Evolutionary conservation across 1,284 basidiomycete species (phyloP), one percentile per base, ranked within the genome.

Genomic region (Veloporphyrellus conicus): DNA sequence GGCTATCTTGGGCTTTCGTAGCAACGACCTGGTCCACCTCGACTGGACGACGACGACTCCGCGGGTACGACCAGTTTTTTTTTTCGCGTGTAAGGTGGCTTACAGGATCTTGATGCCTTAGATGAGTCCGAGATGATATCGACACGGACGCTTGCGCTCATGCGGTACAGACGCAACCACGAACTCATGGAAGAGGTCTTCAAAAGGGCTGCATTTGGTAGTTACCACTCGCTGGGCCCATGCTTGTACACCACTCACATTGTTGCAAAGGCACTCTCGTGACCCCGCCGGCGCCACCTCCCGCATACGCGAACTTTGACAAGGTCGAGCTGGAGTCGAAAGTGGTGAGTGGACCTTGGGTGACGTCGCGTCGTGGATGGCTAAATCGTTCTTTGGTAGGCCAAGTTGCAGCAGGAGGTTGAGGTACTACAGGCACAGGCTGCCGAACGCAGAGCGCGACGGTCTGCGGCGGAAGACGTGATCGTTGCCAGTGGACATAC

Each of bases 131-230:
- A 89, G 45, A 71, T 74, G 47, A 81, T 90, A 49, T 84, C 87
- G 3, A 80, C 83, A 2, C 75, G 85, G 27, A 78, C 84, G 3
- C 71, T 90, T 10, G 84, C 87, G 3, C 59, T 83, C 27, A 77
- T 81, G 11, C 74, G 88, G 31, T 90, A 88, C 60, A 77, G 75
- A 53, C 76, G 87, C 10, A 90, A 90, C 59, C 86, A 90, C 55
- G 87, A 89, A 43, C 71, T 82, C 54, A 88, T 90, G 84, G 83
- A 84, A 57, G 84, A 86, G 40, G 81, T 90, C 1, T 90, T 90
- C 63, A 74, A 72, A 57, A 73, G 76, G 52, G 85, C 87, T 18
- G 82, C 82, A 0, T 83, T 80, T 57, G 77, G 87, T 83, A 54
- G 48, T 71, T 62, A 20, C 32, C 40, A 23, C 35, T 20, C 41